A percentile compares a stretch with the other conserved stretches of the same genome.
Evolutionary conservation across 73 alveolate genomes (phyloP).

Genomic region (Loxodes magnus): DNA sequence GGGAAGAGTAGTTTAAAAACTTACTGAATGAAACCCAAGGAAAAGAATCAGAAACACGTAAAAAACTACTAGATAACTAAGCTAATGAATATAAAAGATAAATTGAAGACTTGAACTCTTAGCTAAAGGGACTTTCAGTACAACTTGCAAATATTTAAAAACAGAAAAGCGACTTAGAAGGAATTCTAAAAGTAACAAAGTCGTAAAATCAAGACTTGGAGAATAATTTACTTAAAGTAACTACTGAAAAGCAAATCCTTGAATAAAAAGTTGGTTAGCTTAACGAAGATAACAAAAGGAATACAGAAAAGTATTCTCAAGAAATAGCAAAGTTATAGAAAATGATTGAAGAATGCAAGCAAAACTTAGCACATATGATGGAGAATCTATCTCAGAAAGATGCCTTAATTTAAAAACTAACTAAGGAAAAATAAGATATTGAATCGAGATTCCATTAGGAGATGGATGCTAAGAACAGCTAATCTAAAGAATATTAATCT

Average conservation of each 20-base stretch:
- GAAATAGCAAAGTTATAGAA: not conserved
- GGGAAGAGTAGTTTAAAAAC: conserved; percentile 24
- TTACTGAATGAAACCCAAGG: conserved; percentile 9
- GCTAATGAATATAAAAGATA: conserved; percentile 16
- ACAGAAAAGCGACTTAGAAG: not conserved
- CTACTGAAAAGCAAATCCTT: no score
- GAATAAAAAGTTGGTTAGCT: not conserved
- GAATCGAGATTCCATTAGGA: no score
- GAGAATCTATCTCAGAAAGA: no score
- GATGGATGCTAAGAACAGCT: no score
- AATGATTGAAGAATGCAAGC: not conserved
- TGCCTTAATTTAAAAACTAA: not conserved
- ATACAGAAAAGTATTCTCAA: conserved; percentile 1
- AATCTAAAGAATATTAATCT: no score
- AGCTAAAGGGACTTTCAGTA: conserved; percentile 16
- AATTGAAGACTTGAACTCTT: conserved; percentile 16
- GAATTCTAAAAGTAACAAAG: no score
- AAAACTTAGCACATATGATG: no score
- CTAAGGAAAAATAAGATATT: conserved; percentile 5
- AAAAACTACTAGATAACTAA: conserved; percentile 12
- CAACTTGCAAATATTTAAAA: conserved; percentile 1
- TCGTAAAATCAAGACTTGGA: no score
- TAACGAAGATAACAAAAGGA: conserved; percentile 2
- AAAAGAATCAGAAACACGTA: conserved; percentile 25
- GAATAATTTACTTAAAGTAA: no score